Conservation (phyloP, 805 yeast genomes). For the Pichia membranifaciens region DNA sequence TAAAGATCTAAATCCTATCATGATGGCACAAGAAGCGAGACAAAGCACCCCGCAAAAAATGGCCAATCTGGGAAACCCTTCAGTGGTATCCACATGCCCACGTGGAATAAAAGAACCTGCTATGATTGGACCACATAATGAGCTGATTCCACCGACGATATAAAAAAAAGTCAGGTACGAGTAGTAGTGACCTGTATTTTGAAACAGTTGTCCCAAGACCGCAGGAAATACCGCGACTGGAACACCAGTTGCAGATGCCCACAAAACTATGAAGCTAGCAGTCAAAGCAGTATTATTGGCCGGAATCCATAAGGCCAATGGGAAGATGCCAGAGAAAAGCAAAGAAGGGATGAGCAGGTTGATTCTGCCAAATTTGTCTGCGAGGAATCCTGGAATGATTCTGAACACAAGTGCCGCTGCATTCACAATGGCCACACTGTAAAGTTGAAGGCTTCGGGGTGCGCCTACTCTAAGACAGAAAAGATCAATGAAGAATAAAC, state of each 20-base stretch:
- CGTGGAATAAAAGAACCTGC: conserved; percentile 31
- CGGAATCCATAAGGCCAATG: conserved; percentile 45
- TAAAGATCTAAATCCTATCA: conserved; percentile 10
- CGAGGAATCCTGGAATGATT: conserved; percentile 44
- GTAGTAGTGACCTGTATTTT: conserved; percentile 25
- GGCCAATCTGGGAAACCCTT: conserved; percentile 28
- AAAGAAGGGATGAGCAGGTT: conserved; percentile 32
- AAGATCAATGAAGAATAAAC: conserved; percentile 52
- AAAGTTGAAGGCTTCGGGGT: conserved; percentile 42
- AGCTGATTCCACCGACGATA: conserved; percentile 26
- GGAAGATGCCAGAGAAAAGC: conserved; percentile 32
- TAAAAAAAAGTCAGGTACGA: conserved; percentile 29
- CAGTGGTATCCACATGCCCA: conserved; percentile 13
- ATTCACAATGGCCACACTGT: conserved; percentile 36
- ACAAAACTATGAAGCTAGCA: conserved; percentile 30
- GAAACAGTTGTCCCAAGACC: conserved; percentile 30
- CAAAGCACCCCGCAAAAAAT: conserved; percentile 30
- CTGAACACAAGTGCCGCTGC: conserved; percentile 49
- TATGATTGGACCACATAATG: conserved; percentile 32
- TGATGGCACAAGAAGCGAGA: conserved; percentile 15
- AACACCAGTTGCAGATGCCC: conserved; percentile 33
- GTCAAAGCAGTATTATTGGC: conserved; percentile 36
- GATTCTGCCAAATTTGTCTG: conserved; percentile 41
- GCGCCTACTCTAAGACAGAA: conserved; percentile 48
- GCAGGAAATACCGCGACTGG: conserved; percentile 33